Evolutionary conservation across 768 basidiomycete genomes (phyloP), one percentile per base, ranked within the genome.

Genomic region (Rhodotorula taiwanensis): DNA sequence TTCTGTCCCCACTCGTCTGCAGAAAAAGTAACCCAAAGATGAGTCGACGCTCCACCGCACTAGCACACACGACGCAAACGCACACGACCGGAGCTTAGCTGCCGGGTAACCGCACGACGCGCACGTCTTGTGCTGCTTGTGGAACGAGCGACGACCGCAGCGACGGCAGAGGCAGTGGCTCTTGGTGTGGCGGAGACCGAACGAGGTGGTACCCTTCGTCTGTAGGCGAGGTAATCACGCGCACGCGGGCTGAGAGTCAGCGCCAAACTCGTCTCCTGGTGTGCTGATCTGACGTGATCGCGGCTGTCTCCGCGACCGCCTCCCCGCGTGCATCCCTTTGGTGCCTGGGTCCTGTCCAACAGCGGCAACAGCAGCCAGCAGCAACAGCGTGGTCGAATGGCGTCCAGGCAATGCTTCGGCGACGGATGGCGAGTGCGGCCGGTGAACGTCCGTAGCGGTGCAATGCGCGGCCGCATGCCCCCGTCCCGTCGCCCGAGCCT

Each of bases 81-180:
- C n/a, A 70, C 69, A 98, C 74, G 89, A 92, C 75, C 94, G 85
- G 73, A 94, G 79, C 80, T 89, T 98, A 58, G 95, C 93, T 59
- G 90, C 80, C 49, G 95, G 95, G 80, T 91, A 98, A 61, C 94
- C 95, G 77, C 95, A 97, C 76, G 89, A 88, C 28, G 86, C 87
- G 79, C 95, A 98, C 64, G 85, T 86, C 83, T 98, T 91, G 82
- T 99, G 89, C 81, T 99, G 94, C 79, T 85, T 87, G 84, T 98
- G 95, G 83, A 97, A 94, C 41, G 91, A 84, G 64, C 94, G 85
- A 79, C 86, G 83, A 70, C 92, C 91, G 79, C 95, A 99, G 73
- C 95, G 88, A 76, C 92, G 83, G 84, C 95, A 99, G 74, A 97
- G 86, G 60, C 90, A 92, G 83, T 66, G 65, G 41, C 55, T 70